Base-by-base conservation (phyloP, 1,139 yeast genomes). In the Zygoascus meyerae region DNA sequence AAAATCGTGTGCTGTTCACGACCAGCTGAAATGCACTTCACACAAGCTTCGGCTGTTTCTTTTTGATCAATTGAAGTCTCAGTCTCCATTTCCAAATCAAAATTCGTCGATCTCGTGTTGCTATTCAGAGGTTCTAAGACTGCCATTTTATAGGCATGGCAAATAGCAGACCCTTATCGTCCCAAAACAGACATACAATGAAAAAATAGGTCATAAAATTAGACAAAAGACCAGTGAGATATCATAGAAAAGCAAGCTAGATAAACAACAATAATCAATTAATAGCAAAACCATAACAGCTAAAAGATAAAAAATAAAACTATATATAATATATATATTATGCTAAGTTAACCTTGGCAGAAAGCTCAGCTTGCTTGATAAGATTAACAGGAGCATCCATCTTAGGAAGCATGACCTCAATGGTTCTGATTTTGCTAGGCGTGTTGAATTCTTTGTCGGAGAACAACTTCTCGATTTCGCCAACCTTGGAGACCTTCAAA, bases 321-420 rank as follows among this genome's bases (percentile, higher is more conserved):
- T 5, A 7, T 21, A 21, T 21, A 21, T 21, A 21, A 21, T 21
- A 21, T 21, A 21, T 21, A 10, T 32, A 15, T 12, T 42, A 42
- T 36, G 37, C 42, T 31, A 34, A 45, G 37, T 86, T 86, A 55
- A 78, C 75, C 61, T 75, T 69, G 56, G 86, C 92, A 40, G 94
- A 79, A 64, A 84, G 72, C 68, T 83, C 78, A 45, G 92, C 95
- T 72, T 84, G 94, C 64, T 74, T 74, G 56, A 77, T 74, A 71
- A 86, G 78, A 64, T 79, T 77, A 48, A 69, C 70, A 54, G 95
- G 94, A 49, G 95, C 95, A 69, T 86, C 95, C 80, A 85, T 75
- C 62, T 75, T 79, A 53, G 83, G 86, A 62, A 86, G 73, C 81
- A 84, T 79, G 50, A 86, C 76, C 71, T 86, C 95, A 54, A 86